Conservation (phyloP, 352 stramenopile species). For the Globisporangium acanthophoron region DNA sequence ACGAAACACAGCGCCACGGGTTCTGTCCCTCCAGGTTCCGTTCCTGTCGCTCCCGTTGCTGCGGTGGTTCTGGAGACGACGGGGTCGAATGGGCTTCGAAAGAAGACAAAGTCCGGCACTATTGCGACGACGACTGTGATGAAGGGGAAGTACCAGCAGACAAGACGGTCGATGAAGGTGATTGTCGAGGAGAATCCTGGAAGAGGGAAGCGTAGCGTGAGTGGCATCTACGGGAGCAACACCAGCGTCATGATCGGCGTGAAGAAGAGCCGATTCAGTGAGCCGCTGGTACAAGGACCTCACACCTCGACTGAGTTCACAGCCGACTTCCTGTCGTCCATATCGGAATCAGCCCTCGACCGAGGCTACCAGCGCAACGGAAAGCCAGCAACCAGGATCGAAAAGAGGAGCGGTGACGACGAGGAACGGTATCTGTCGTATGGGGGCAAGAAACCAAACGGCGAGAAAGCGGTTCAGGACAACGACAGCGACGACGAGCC, state of each 20-base stretch:
- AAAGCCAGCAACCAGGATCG: neutral
- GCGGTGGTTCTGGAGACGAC: neutral
- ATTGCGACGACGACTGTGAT: slow-evolving; percentile 25
- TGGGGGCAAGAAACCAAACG: slow-evolving; percentile 14
- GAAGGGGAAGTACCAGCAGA: slow-evolving; percentile 34
- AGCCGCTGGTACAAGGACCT: slow-evolving; percentile 9
- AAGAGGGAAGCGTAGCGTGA: slow-evolving; percentile 8
- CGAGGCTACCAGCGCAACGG: neutral
- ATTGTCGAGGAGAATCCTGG: slow-evolving; percentile 12
- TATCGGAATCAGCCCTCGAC: slow-evolving; percentile 1
- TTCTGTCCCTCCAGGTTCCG: neutral
- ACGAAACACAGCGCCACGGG: neutral
- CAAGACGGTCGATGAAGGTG: slow-evolving; percentile 42
- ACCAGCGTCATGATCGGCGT: neutral
- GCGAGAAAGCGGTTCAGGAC: neutral
- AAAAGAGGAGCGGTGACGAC: neutral
- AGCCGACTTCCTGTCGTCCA: slow-evolving; percentile 7
- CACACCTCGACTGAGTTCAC: slow-evolving; percentile 1
- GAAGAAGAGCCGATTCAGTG: slow-evolving; percentile 16
- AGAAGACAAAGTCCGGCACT: slow-evolving; percentile 13
- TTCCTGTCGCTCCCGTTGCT: neutral
- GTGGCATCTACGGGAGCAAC: slow-evolving; percentile 2
- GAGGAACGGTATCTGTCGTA: slow-evolving; percentile 41
- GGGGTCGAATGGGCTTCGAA: slow-evolving; percentile 44
- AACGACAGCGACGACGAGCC: slow-evolving; percentile 12